These are phyloP conservation scores for Anthostomella pinea DNA, from an alignment of 2,329 filamentous ascomycete species.

Conservation along the genomic window DNA sequence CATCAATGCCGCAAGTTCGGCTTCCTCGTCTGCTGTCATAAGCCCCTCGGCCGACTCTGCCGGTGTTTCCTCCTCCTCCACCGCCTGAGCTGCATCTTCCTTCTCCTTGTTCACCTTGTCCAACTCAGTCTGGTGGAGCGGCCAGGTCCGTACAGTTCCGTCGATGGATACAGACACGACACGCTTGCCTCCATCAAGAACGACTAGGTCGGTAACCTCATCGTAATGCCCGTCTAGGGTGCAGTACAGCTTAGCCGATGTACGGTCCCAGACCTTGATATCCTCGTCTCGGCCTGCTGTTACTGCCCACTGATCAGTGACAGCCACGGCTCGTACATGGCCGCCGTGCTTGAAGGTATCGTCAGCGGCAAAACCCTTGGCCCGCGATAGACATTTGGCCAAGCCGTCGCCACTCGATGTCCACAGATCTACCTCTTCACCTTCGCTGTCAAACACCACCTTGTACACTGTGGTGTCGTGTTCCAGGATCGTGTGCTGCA, in stretches of 20 bases:
- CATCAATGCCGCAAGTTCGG: constrained; percentile 89
- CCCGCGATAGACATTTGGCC: constrained; percentile 72
- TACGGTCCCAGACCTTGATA: constrained; percentile 81
- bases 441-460: constrained; percentile 64
- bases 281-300: constrained; percentile 92
- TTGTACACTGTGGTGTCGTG: constrained; percentile 92
- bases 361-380: constrained; percentile 66
- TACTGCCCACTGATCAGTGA: constrained; percentile 74
- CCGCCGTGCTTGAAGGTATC: constrained; percentile 77
- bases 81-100: constrained; percentile 48
- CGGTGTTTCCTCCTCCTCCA: constrained; percentile 47
- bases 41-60: constrained; percentile 46
- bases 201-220: constrained; percentile 78
- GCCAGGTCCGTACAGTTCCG: constrained; percentile 83
- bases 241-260: constrained; percentile 70
- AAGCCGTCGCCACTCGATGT: constrained; percentile 91
- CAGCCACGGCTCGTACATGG: constrained; percentile 80
- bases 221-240: constrained; percentile 83
- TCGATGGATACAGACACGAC: constrained; percentile 87
- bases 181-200: constrained; percentile 50
- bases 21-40: constrained; percentile 87
- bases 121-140: constrained; percentile 60
- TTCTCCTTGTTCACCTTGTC: constrained; percentile 48
- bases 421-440: constrained; percentile 74
- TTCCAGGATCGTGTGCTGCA: constrained; percentile 59